phyloP scores from a whole-genome alignment of 106 monocot species.

The Alisma plantagoaquatica region DNA sequence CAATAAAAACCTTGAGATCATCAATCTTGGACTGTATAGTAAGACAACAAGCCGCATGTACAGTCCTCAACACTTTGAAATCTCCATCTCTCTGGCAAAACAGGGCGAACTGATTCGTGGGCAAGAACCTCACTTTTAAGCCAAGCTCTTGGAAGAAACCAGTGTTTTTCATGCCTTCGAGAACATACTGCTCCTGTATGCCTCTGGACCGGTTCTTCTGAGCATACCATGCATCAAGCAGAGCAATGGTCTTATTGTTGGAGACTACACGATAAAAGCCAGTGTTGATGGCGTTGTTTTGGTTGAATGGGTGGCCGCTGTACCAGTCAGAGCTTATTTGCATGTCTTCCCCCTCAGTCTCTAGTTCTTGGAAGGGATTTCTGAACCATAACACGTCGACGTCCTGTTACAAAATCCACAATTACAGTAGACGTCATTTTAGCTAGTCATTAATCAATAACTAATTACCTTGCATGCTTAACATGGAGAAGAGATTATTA shows the following conservation, averaged over 20 bases:
- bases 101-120: conserved; percentile 38
- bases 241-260: conserved; percentile 31
- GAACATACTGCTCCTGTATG: conserved; percentile 62
- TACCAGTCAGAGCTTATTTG: conserved; percentile 42
- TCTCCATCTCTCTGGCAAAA: conserved; percentile 37
- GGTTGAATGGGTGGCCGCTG: conserved; percentile 31
- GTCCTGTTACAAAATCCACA: no score
- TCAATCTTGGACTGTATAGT: conserved; percentile 28
- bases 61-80: conserved; percentile 21
- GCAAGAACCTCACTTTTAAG: conserved; percentile 47
- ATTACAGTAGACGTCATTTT: no score
- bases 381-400: conserved; percentile 53
- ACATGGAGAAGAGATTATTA: no score
- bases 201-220: conserved; percentile 10
- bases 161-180: conserved; percentile 19
- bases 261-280: conserved; percentile 56
- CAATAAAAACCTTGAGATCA: conserved; percentile 26
- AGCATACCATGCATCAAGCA: conserved; percentile 52
- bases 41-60: conserved; percentile 45
- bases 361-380: conserved; percentile 24
- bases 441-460: no score
- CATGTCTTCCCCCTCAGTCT: conserved; percentile 28
- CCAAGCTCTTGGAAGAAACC: conserved; percentile 27
- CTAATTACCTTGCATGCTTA: no score
- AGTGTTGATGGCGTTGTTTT: conserved; percentile 34